These are phyloP conservation scores for Lophiostoma macrostomum DNA, from an alignment of 495 filamentous ascomycete genomes.

Conservation along the genomic window DNA sequence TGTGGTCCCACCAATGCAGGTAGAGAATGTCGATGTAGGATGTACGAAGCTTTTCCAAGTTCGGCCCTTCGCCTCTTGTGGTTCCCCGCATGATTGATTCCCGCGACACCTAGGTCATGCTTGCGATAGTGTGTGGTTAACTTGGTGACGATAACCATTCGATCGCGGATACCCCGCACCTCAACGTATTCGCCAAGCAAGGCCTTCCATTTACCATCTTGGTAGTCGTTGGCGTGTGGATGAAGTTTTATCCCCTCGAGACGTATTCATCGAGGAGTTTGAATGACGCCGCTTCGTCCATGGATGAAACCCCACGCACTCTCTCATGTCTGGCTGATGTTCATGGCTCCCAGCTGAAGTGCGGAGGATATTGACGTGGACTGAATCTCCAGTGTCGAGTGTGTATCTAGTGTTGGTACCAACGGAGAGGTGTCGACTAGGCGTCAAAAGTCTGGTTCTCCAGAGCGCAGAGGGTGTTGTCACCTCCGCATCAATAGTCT, in stretches of 20 bases:
- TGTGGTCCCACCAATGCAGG: constrained; percentile 43
- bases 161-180: constrained; percentile 50
- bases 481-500: too few relatives aligned
- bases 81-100: constrained; percentile 41
- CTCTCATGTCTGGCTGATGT: constrained; percentile 54
- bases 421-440: too few relatives aligned
- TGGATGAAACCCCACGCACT: constrained; percentile 44
- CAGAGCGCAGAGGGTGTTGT: too few relatives aligned
- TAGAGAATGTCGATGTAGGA: constrained; percentile 59
- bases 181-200: constrained; percentile 79
- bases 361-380: too few relatives aligned
- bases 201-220: constrained; percentile 63
- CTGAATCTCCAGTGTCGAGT: too few relatives aligned
- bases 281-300: constrained; percentile 58
- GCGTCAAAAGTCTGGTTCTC: too few relatives aligned
- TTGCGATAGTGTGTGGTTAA: constrained; percentile 45
- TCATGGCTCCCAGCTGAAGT: constrained; percentile 57
- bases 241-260: constrained; percentile 71
- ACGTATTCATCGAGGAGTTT: constrained; percentile 61
- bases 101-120: background rate
- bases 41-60: constrained; percentile 60
- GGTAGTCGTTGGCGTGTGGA: constrained; percentile 65
- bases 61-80: constrained; percentile 51
- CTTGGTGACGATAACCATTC: constrained; percentile 71
- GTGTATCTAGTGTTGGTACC: too few relatives aligned